Conservation (phyloP, 768 basidiomycete species). For the Lyophyllum decastes region DNA sequence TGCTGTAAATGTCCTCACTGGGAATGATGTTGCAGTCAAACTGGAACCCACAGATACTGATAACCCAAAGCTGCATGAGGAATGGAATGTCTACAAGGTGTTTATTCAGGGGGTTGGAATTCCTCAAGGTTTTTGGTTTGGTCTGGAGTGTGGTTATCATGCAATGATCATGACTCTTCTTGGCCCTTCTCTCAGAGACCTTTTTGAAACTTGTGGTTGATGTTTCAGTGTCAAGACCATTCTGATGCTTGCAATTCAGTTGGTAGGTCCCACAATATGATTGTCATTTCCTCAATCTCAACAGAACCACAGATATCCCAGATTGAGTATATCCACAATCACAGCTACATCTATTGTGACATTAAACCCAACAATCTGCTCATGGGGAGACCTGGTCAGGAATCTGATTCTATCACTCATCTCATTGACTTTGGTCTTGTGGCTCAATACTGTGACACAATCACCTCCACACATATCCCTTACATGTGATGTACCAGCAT, state of each 20-base stretch:
- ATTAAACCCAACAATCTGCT: background rate
- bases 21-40: slow-evolving; percentile 84
- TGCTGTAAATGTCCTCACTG: slow-evolving; percentile 80
- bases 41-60: slow-evolving; percentile 41
- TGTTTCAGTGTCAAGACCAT: slow-evolving; percentile 2
- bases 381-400: background rate
- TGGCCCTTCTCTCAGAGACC: slow-evolving; percentile 1
- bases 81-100: slow-evolving; percentile 53
- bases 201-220: background rate
- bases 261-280: slow-evolving; percentile 3
- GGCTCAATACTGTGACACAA: background rate
- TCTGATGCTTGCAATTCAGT: background rate
- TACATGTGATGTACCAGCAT: background rate
- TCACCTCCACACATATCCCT: background rate
- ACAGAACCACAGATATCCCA: background rate
- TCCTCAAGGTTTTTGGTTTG: slow-evolving; percentile 73
- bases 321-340: background rate
- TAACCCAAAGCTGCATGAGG: slow-evolving; percentile 48
- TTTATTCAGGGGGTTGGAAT: slow-evolving; percentile 72
- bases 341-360: background rate
- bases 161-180: slow-evolving; percentile 72
- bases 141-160: slow-evolving; percentile 48
- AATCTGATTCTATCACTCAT: background rate
- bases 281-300: too few species aligned
- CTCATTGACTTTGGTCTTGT: background rate